Percentiles rank a stretch among this genome's conserved stretches.
phyloP scores from a whole-genome alignment of 371 early-diverging fungal genomes.

The Mucor piriformis region DNA sequence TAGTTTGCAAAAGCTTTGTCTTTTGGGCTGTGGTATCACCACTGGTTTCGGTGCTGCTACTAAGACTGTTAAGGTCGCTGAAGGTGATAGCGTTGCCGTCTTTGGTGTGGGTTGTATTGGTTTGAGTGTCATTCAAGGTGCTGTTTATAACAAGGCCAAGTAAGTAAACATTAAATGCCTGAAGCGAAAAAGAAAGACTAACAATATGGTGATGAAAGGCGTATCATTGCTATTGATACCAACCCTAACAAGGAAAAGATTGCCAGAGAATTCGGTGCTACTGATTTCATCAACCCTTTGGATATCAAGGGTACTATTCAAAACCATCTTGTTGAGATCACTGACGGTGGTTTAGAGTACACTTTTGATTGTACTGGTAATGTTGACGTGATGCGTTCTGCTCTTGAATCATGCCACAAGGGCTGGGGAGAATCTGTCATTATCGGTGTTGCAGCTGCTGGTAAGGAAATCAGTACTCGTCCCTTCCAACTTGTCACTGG shows the following conservation, averaged over 20 bases:
- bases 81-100: conserved; percentile 81
- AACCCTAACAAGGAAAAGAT: conserved; percentile 83
- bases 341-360: conserved; percentile 95
- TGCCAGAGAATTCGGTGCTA: conserved; percentile 87
- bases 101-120: conserved; percentile 97
- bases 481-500: conserved; percentile 96
- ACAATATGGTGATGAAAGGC: no score
- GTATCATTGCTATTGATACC: conserved; percentile 90
- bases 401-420: conserved; percentile 92
- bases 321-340: conserved; percentile 84
- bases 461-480: conserved; percentile 90
- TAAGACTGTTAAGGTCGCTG: conserved; percentile 88
- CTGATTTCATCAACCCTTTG: conserved; percentile 90
- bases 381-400: conserved; percentile 90
- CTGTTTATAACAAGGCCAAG: conserved; percentile 71
- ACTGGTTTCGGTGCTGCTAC: conserved; percentile 96
- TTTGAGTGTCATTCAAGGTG: conserved; percentile 89
- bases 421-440: conserved; percentile 91
- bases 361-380: conserved; percentile 96
- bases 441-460: conserved; percentile 93
- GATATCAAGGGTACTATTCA: conserved; percentile 79
- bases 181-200: no score
- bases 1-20: conserved; percentile 83
- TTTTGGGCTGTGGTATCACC: conserved; percentile 95
- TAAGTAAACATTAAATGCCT: conserved; percentile 88